Evolutionary conservation across 768 basidiomycete genomes (phyloP), one percentile per base, ranked within the genome.

Genomic region (Leccinum boreale): DNA sequence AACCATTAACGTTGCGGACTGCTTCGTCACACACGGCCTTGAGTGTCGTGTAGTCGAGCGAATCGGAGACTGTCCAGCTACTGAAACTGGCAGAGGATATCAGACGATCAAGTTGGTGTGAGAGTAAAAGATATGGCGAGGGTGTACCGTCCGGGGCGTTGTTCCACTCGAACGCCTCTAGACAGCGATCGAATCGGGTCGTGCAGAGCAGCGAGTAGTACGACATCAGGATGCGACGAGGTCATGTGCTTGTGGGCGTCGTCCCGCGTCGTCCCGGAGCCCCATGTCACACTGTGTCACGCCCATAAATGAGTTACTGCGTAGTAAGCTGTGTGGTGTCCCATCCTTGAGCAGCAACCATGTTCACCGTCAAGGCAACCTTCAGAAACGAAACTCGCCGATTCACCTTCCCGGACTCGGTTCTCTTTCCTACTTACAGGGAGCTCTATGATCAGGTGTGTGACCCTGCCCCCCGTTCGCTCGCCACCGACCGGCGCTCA

Each of bases 361-460:
- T 86, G 82, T 90, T 90, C 77, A 83, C 83, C 56, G 81, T 91
- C 67, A 92, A 92, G 73, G 88, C 85, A n/a, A 87, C 87, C 21
- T 90, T 89, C 70, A 76, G 80, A 55, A 72, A 71, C 55, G 87
- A 91, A 70, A 89, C 83, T 56, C 82, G 90, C 65, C 89, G 82
- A 63, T 78, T 89, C 63, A 74, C 81, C 3, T 88, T 90, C 61
- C 60, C 75, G 17, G 75, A 78, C 6, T 70, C 70, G n/a, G 66
- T 72, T 42, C 63, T 74, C 17, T 89, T 92, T 65, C 90, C 90
- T 47, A 72, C 83, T 1, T 90, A 81, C 66, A 71, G 80, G 3
- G 77, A 88, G 61, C 77, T 92, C 42, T 78, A 78, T 64, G 73
- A 76, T 56, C 85, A 91, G 80, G 89, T 88, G 70, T 42, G 80